Evolutionary conservation across 306 rosid species (phyloP).

Genomic region (Cyclanthera cordifolia): DNA sequence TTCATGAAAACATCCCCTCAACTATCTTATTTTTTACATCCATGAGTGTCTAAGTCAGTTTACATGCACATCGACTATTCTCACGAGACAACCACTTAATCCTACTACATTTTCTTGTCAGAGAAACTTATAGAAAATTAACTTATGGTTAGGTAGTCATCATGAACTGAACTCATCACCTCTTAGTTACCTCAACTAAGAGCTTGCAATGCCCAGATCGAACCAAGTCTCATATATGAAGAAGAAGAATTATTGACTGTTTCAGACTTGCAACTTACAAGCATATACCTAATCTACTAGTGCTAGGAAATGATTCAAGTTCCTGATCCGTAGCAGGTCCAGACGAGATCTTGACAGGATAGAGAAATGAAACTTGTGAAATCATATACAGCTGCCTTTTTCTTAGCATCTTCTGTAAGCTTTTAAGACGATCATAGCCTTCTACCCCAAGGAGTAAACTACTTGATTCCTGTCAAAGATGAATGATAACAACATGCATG

Average conservation of each 20-base stretch:
- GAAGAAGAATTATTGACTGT: neutral
- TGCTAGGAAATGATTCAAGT: slow-evolving; percentile 80
- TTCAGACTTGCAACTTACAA: slow-evolving; percentile 15
- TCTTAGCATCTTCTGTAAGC: slow-evolving; percentile 53
- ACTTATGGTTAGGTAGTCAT: too few relatives aligned
- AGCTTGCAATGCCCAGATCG: neutral
- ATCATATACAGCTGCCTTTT: slow-evolving; percentile 68
- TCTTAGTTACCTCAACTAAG: too few relatives aligned
- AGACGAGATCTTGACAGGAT: slow-evolving; percentile 64
- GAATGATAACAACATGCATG: neutral
- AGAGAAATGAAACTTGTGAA: slow-evolving; percentile 69
- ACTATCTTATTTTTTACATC: too few relatives aligned
- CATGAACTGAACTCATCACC: too few relatives aligned
- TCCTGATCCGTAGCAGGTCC: slow-evolving; percentile 86
- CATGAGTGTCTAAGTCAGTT: too few relatives aligned
- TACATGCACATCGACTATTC: too few relatives aligned
- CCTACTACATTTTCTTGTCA: too few relatives aligned
- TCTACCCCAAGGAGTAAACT: slow-evolving; percentile 46
- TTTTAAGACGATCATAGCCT: slow-evolving; percentile 50
- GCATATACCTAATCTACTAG: slow-evolving; percentile 45
- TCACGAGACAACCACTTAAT: too few relatives aligned
- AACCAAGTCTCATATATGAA: neutral
- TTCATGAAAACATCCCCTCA: neutral
- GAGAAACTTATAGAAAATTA: too few relatives aligned
- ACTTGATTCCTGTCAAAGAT: slow-evolving; percentile 43